Evolutionary conservation across 768 basidiomycete species (phyloP).

Genomic region (Mycena crocata): DNA sequence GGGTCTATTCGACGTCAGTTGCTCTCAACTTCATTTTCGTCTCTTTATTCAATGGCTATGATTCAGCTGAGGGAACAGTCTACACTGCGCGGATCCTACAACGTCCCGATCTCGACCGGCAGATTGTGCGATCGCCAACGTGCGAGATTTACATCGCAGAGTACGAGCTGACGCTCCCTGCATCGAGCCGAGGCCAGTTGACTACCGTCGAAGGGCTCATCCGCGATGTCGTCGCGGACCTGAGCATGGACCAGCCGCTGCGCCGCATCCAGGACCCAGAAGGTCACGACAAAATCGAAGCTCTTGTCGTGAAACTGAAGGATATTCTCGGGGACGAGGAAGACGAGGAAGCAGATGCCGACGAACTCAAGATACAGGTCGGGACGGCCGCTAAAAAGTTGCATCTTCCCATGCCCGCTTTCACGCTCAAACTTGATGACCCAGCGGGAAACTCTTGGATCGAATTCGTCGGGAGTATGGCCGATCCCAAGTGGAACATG

Average conservation of each 20-base stretch:
- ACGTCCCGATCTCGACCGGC: constrained; percentile 87
- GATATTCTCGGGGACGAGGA: constrained; percentile 73
- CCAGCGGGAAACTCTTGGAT: constrained; percentile 97
- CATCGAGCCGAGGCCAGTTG: constrained; percentile 85
- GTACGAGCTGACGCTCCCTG: constrained; percentile 90
- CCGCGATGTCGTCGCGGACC: constrained; percentile 83
- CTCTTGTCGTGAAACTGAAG: constrained; percentile 73
- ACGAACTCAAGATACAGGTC: constrained; percentile 43
- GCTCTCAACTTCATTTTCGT: background rate
- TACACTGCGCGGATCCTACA: constrained; percentile 85
- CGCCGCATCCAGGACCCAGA: constrained; percentile 82
- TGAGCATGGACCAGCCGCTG: constrained; percentile 84
- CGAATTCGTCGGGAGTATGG: constrained; percentile 87
- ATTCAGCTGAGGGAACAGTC: constrained; percentile 79
- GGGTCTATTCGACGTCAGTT: constrained; percentile 83
- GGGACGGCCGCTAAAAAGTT: constrained; percentile 50
- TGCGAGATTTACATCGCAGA: constrained; percentile 90
- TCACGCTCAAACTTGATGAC: constrained; percentile 91
- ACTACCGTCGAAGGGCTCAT: constrained; percentile 97
- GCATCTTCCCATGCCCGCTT: constrained; percentile 70
- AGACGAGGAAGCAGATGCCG: constrained; percentile 59
- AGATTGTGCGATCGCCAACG: constrained; percentile 89
- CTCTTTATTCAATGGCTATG: background rate
- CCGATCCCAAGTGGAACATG: constrained; percentile 94
- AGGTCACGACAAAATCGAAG: constrained; percentile 79